These are phyloP conservation scores for Boletus albobrunnescens DNA, from an alignment of 1,284 basidiomycete species.

Conservation along the genomic window DNA sequence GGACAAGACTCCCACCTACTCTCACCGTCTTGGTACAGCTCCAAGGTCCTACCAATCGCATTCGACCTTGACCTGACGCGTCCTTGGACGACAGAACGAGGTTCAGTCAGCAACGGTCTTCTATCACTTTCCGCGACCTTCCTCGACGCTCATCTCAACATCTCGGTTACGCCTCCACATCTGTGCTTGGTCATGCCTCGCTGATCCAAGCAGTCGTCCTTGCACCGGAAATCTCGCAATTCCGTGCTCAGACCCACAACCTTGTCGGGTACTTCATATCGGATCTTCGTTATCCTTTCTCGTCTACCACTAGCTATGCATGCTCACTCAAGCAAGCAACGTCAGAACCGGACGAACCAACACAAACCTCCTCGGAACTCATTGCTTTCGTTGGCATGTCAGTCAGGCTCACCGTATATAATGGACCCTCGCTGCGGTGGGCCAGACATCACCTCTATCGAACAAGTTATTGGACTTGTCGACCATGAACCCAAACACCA, in stretches of 20 bases:
- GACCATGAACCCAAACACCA: background rate
- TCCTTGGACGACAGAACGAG: background rate
- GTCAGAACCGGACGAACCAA: background rate
- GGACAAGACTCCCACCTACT: background rate
- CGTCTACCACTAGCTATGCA: background rate
- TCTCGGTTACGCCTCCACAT: no score
- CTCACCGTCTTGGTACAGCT: no score
- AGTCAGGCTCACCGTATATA: conserved; percentile 15
- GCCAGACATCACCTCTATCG: background rate
- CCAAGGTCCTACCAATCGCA: background rate
- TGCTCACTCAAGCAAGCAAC: background rate
- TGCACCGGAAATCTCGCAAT: background rate
- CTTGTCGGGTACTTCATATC: background rate
- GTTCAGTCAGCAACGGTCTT: background rate
- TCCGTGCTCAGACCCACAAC: background rate
- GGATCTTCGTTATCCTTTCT: background rate
- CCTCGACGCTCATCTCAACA: background rate
- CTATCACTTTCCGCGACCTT: background rate
- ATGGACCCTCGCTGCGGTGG: background rate
- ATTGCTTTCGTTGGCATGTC: conserved; percentile 3
- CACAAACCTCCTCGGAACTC: background rate
- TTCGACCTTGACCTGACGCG: no score
- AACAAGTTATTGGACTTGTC: background rate
- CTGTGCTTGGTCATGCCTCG: background rate
- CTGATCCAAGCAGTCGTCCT: background rate